These are phyloP conservation scores for Liquidambar formosana DNA, from an alignment of 164 flowering plant species.

Conservation along the genomic window DNA sequence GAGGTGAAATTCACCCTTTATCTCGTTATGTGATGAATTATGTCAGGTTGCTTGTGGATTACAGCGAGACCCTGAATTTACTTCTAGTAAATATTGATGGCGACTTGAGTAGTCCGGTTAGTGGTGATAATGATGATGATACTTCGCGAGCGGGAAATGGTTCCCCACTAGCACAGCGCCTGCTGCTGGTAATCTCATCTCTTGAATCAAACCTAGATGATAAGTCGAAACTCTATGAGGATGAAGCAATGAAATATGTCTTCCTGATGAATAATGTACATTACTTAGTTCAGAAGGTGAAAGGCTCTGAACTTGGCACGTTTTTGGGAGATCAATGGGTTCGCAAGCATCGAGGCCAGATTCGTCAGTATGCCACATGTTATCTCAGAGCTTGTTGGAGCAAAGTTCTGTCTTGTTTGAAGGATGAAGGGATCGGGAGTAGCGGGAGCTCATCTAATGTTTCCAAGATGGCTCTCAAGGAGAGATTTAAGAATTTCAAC, in stretches of 20 bases:
- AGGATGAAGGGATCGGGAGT: slow-evolving; percentile 15
- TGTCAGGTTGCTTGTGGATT: slow-evolving; percentile 19
- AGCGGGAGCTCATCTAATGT: slow-evolving; percentile 4
- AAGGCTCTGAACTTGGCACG: slow-evolving; percentile 18
- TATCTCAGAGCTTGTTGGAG: slow-evolving; percentile 27
- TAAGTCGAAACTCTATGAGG: slow-evolving; percentile 23
- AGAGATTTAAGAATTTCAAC: slow-evolving; percentile 30
- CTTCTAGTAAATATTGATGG: slow-evolving; percentile 6
- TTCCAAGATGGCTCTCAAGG: slow-evolving; percentile 21
- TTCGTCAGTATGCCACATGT: slow-evolving; percentile 20
- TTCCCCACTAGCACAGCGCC: slow-evolving; percentile 8
- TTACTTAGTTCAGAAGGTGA: slow-evolving; percentile 23
- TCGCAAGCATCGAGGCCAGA: slow-evolving; percentile 19
- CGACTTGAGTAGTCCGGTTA: background rate
- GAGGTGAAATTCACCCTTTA: slow-evolving; percentile 31
- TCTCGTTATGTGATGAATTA: slow-evolving; percentile 37
- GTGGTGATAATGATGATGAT: slow-evolving; percentile 10
- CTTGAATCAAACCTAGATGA: slow-evolving; percentile 21
- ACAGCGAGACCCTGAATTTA: slow-evolving; percentile 19
- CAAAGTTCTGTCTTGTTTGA: slow-evolving; percentile 20
- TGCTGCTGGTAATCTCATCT: slow-evolving; percentile 6
- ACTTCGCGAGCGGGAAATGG: slow-evolving; percentile 13
- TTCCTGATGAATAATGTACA: slow-evolving; percentile 27
- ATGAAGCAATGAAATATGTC: slow-evolving; percentile 18
- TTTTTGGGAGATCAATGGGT: slow-evolving; percentile 29